Base-by-base conservation (phyloP, 179 eudicot species). In the Actinidia chinensis region DNA sequence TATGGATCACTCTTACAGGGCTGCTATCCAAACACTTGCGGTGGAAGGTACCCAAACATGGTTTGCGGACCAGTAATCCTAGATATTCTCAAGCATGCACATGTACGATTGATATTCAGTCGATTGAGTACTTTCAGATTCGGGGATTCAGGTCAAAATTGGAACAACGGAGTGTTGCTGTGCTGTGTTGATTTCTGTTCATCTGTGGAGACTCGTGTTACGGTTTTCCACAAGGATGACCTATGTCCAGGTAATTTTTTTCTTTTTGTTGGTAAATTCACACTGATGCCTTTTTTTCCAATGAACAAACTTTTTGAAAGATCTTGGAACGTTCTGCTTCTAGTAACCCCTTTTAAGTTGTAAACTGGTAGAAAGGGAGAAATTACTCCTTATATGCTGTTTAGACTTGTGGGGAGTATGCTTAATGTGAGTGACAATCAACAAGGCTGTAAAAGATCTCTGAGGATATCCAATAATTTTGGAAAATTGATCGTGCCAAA, bases 191-290 rank as follows among this genome's bases (percentile, higher is more conserved):
- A 95, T 79, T 95, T 93, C 74, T 95, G 60, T 95, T 85, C 98
- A 95, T 87, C 89, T 93, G 96, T 95, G 81, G 99, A 95, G 86
- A 93, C 97, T 10, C 92, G 93, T 80, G 98, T 93, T 74, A 90
- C 98, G 52, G 93, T 92, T 85, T 95, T 93, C 84, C 93, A 95
- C 86, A 95, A 95, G 83, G 93, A 95, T 75, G 99, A n/a, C 97
- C 33, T 95, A 95, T 84, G 98, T 95, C 67, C 98, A 93, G 98
- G 99, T 95, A 83, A 44, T 42, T 59, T 25, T 14, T 14, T 28
- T 54, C 8, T 63, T 51, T 46, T 25, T 14, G 2, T 52, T 28
- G 43, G 42, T 18, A 59, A 20, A 4, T 59, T 59, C 4, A 9
- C 11, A 9, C 28, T n/a, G n/a, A n/a, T n/a, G n/a, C n/a, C n/a